Evolutionary conservation across 208 protist genomes (phyloP), one percentile per base, ranked within the genome.

Genomic region (Leishmania tarentolae): DNA sequence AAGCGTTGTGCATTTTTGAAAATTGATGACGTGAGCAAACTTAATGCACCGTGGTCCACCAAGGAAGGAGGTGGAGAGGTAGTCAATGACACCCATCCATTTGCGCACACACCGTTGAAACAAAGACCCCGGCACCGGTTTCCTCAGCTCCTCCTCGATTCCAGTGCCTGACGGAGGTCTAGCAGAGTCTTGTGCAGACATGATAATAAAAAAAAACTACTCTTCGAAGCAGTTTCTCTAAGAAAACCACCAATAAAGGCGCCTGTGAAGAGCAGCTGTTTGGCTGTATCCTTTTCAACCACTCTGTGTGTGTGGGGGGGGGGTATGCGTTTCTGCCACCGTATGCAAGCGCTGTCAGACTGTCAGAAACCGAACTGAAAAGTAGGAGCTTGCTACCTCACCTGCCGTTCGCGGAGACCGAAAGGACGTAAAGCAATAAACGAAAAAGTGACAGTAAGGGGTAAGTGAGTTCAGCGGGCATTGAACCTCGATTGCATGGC

Each of bases 1-100:
- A 9, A 94, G 79, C 21, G 93, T 96, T 19, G 68, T 80, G 75
- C 94, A 90, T 63, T 98, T 98, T 73, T 96, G 93, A 76, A 94
- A 86, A 73, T 96, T 96, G 76, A 98, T 87, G 52, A 98, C 87
- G 80, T 96, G 86, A 11, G 90, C 76, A 52, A 93, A 82, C 76
- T 93, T 93, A 63, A 98, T 75, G 57, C 84, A 84, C 47, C 85
- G 82, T 31, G 91, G 91, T 0, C 94, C 94, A 17, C 91, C 91
- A 19, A 93, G 77, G 70, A 93, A 90, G 65, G 86, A 83, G 63
- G 37, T 86, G 40, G 83, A 83, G 19, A 94, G 7, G 31, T 83
- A 83, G 53, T 94, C 84, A 24, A 94, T 42, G 1, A 92, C 69
- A 7, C 65, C n/a, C 44, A 92, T 84, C 93, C 93, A 96, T 78